Base-by-base conservation (phyloP, 352 stramenopile species). In the Thalassiosira allenii region DNA sequence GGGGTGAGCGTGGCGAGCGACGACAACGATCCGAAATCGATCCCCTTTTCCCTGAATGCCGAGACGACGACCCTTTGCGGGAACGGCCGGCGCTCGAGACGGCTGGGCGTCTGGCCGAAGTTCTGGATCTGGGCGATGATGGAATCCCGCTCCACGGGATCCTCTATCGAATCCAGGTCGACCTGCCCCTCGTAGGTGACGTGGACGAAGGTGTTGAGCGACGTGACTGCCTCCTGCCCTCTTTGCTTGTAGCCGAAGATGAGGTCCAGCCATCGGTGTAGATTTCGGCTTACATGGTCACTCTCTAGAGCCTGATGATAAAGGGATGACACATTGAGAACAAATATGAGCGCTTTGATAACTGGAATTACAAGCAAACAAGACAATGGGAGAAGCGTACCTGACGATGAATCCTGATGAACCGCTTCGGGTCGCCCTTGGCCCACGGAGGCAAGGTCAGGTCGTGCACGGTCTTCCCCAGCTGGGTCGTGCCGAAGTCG, bases 191-290 rank as follows among this genome's bases (percentile, higher is more conserved):
- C 97, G 84, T 99, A 99, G 6, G 97, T 99, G 11, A 99, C 91
- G 74, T 99, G 97, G 58, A 99, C 98, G 88, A 99, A 99, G 5
- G 98, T 96, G 75, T 99, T 99, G 54, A 96, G 94, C 2, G 97
- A 93, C 23, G 95, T 91, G 12, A 98, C 94, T 29, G 97, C 97
- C 43, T 97, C 93, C 54, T 84, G 81, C 34, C 93, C 93, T 71
- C 97, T 93, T 84, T 99, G 98, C 75, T 99, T 99, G 87, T 93
- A 98, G 6, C 98, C 98, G 87, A 99, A 99, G 22, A 99, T 97
- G 6, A 99, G 92, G 88, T 99, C 98, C 27, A 99, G 94, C 98
- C 98, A 99, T 70, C 95, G 88, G 84, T 99, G 97, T 22, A 99
- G 87, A 86, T 99, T 93, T 33, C 91, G 90, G 32, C 97, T 99